phyloP scores from a whole-genome alignment of 1,284 basidiomycete genomes.

The Mrakiaceae sp. region DNA sequence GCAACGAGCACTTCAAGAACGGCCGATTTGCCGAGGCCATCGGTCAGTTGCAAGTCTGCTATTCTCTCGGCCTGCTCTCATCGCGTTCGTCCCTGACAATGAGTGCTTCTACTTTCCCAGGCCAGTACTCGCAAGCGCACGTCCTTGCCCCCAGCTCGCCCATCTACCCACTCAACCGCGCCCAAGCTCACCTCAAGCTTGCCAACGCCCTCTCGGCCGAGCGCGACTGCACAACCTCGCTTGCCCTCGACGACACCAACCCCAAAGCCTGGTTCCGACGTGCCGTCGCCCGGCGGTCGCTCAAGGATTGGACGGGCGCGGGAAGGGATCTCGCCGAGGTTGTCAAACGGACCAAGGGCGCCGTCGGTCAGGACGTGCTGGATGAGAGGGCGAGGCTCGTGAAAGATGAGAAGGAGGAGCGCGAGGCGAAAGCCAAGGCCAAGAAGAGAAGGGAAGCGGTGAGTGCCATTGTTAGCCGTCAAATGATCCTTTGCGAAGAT shows the following conservation, averaged over 20 bases:
- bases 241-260: constrained; percentile 23
- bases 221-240: constrained; percentile 29
- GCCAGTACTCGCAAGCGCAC: constrained; percentile 13
- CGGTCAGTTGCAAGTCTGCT: neutral
- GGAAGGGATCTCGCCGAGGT: constrained; percentile 5
- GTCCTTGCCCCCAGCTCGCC: constrained; percentile 7
- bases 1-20: constrained; percentile 14
- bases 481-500: neutral
- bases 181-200: constrained; percentile 33
- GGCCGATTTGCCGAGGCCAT: constrained; percentile 7
- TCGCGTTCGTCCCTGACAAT: neutral
- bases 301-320: constrained; percentile 23
- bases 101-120: neutral
- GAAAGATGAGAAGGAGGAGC: neutral
- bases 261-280: constrained; percentile 33
- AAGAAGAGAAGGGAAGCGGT: neutral
- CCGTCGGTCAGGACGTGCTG: neutral
- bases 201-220: constrained; percentile 27
- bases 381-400: neutral
- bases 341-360: constrained; percentile 7
- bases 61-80: neutral
- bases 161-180: constrained; percentile 26
- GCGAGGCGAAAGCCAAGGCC: neutral
- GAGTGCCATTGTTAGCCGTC: neutral
- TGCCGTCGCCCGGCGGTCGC: constrained; percentile 27